Conservation (phyloP, 495 filamentous ascomycete genomes). For the Podospora conica region DNA sequence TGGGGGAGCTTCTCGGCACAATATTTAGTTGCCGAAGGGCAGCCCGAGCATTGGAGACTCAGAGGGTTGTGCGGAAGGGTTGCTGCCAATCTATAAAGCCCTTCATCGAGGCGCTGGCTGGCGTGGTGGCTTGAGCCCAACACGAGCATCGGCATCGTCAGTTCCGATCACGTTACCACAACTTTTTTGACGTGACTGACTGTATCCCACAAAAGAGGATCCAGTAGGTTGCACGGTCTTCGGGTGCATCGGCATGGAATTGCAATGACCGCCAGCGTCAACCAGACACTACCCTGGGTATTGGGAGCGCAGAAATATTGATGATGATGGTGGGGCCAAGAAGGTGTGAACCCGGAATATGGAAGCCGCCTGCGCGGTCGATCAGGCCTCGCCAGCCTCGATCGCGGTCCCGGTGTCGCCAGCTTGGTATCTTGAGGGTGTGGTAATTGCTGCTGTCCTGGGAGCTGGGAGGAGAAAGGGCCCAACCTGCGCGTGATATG, state of each 20-base stretch:
- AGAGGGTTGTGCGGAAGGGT: not conserved
- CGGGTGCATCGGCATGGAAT: not conserved
- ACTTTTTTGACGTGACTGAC: not conserved
- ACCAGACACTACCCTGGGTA: not conserved
- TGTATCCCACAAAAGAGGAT: not conserved
- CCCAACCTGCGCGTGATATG: not conserved
- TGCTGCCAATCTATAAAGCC: not conserved
- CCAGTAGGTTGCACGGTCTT: too few species aligned
- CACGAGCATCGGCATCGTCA: not conserved
- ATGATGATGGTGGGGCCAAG: slow-evolving; percentile 20
- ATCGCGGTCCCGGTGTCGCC: not conserved
- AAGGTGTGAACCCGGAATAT: slow-evolving; percentile 26
- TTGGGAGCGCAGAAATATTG: not conserved
- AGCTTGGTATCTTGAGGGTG: not conserved
- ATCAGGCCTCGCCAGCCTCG: not conserved
- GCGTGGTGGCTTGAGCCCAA: not conserved
- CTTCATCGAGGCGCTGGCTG: not conserved
- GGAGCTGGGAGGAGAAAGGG: not conserved
- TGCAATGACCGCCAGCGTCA: not conserved
- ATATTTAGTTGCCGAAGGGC: slow-evolving; percentile 1
- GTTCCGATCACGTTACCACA: not conserved
- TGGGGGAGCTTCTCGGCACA: not conserved
- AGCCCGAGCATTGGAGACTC: not conserved
- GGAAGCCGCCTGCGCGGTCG: slow-evolving; percentile 2
- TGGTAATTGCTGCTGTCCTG: not conserved